Conservation (phyloP, 768 basidiomycete species). For the Termitomyces sp. region DNA sequence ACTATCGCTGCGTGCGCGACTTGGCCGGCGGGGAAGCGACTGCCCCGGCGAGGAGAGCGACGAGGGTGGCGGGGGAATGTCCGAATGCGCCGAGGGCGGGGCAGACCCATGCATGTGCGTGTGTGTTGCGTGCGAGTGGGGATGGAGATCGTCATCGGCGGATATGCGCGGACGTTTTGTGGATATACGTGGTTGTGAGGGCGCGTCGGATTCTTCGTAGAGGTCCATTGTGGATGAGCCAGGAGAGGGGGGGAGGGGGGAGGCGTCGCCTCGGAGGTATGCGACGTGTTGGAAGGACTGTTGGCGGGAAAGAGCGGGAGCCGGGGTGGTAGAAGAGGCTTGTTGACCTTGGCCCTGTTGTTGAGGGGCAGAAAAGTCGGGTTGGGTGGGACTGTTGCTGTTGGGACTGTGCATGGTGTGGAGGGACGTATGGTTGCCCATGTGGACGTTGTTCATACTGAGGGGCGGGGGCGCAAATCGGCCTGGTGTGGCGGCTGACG, state of each 20-base stretch:
- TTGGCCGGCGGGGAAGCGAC: constrained; percentile 13
- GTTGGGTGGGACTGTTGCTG: constrained; percentile 18
- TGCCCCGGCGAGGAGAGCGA: constrained; percentile 17
- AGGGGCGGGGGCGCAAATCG: constrained; percentile 37
- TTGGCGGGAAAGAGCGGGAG: constrained; percentile 49
- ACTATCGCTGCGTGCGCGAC: constrained; percentile 64
- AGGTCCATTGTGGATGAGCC: constrained; percentile 35
- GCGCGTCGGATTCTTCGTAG: constrained; percentile 33
- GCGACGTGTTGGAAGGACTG: constrained; percentile 56
- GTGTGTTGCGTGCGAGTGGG: not conserved
- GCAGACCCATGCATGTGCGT: constrained; percentile 11
- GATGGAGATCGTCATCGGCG: constrained; percentile 21
- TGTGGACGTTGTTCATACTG: constrained; percentile 28
- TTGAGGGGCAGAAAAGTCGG: constrained; percentile 30
- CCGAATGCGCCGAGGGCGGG: constrained; percentile 18
- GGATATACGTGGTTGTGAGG: constrained; percentile 23
- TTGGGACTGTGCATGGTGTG: constrained; percentile 44
- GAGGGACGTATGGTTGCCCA: constrained; percentile 22
- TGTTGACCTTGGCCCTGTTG: constrained; percentile 10
- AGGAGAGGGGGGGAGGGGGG: constrained; percentile 35
- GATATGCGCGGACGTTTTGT: constrained; percentile 54
- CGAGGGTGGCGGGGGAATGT: constrained; percentile 22
- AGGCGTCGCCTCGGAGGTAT: constrained; percentile 26
- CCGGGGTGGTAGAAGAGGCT: not conserved
- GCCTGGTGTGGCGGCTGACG: constrained; percentile 7